Base-by-base conservation (phyloP, 345 rosid genomes). In the Camelina sativa region DNA sequence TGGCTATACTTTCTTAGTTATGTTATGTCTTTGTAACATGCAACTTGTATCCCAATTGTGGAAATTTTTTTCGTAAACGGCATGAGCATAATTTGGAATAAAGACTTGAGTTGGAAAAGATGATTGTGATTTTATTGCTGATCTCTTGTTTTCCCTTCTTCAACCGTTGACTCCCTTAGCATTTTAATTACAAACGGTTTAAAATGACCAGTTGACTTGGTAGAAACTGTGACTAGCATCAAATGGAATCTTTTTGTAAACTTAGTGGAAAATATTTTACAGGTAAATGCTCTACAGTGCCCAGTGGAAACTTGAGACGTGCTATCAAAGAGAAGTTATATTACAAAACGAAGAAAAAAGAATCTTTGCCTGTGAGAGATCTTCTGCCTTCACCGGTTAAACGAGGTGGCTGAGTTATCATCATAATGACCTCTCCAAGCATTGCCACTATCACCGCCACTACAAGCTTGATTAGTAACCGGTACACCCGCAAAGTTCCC, bases 1-100 rank as follows among this genome's bases (percentile, higher is more conserved):
- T 96, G 94, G 98, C 99, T 6, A 83, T 91, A 53, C 94, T 96
- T 65, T 86, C 94, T 57, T 96, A 91, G 89, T 83, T 61, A 38
- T 40, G 89, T 82, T 51, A 38, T 30, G 17, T 69, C 62, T 22
- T 4, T 65, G 62, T 28, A 64, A 71, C n/a, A 9, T 71, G 61
- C 76, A 64, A 38, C 52, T 65, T 72, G 70, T 66, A 78, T 46
- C 40, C 77, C 73, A 78, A 78, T 6, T 66, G 69, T 72, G 81
- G 81, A 67, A 67, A 35, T 5, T 16, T 60, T 61, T 71, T 72
- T 23, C 70, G 32, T 52, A 40, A 51, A 64, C 76, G 72, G 72
- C 76, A 5, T 48, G 71, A 48, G 66, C 62, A 77, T 46, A 62
- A 53, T 77, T 48, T 77, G 11, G 15, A 77, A 57, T 65, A 60